phyloP scores from a whole-genome alignment of 345 rosid genomes.

The Citrus sp. region DNA sequence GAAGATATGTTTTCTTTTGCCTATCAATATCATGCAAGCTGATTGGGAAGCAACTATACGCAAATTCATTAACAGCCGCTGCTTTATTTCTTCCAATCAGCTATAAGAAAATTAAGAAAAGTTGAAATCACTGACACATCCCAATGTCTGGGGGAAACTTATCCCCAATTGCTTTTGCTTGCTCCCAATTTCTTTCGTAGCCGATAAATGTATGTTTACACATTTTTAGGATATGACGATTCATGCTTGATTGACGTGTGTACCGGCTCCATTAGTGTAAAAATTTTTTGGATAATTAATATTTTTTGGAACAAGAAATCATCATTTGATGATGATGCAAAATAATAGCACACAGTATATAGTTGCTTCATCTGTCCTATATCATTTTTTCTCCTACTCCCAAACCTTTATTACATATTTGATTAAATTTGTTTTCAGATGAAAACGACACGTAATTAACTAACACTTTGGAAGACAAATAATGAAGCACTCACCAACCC shows the following conservation, averaged over 20 bases:
- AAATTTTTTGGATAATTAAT: too few relatives aligned
- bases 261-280: not conserved
- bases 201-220: too few relatives aligned
- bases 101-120: not conserved
- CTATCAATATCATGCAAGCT: constrained; percentile 28
- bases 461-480: constrained; percentile 9
- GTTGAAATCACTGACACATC: not conserved
- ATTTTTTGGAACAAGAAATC: too few relatives aligned
- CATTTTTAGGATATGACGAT: not conserved
- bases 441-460: not conserved
- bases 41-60: constrained; percentile 34
- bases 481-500: constrained; percentile 3
- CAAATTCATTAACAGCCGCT: constrained; percentile 5
- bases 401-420: not conserved
- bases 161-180: not conserved
- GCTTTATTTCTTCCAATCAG: not conserved
- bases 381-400: not conserved
- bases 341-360: not conserved
- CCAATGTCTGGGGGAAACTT: not conserved
- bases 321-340: too few relatives aligned
- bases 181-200: too few relatives aligned
- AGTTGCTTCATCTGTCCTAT: not conserved
- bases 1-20: not conserved
- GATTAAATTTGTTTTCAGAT: not conserved
- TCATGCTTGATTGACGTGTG: not conserved